phyloP scores from a whole-genome alignment of 495 filamentous ascomycete genomes.

The Saxispiralis lemnorum region DNA sequence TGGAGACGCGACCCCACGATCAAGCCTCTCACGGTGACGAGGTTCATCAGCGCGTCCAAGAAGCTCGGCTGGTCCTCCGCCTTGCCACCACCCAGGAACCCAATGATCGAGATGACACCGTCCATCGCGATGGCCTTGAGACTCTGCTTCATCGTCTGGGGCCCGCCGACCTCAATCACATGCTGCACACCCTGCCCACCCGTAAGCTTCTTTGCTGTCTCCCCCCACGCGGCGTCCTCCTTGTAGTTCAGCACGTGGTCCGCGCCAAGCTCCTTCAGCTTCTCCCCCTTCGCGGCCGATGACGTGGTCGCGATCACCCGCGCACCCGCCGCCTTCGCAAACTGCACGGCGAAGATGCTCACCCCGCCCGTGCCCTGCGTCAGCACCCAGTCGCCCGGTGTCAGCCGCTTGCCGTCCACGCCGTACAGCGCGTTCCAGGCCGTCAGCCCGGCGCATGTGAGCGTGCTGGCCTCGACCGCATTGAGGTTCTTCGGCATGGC shows the following conservation, averaged over 20 bases:
- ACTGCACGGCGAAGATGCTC: conserved; percentile 58
- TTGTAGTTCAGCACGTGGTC: conserved; percentile 69
- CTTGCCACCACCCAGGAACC: conserved; percentile 23
- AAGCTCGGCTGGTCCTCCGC: conserved; percentile 21
- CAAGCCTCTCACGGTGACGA: conserved; percentile 24
- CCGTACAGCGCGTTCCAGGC: conserved; percentile 75
- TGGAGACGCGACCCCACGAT: conserved; percentile 23
- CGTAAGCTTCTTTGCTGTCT: conserved; percentile 50
- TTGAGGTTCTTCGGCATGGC: conserved; percentile 43
- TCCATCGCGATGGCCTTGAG: conserved; percentile 19
- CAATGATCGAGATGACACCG: conserved; percentile 29
- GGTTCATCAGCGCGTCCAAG: conserved; percentile 20
- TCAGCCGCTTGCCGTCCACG: conserved; percentile 35
- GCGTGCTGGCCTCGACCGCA: conserved; percentile 44
- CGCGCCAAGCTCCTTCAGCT: conserved; percentile 53
- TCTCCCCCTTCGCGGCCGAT: conserved; percentile 43
- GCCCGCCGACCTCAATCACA: conserved; percentile 31
- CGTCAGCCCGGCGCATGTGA: conserved; percentile 59
- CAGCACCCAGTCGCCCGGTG: conserved; percentile 52
- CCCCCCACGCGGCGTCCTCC: conserved; percentile 53
- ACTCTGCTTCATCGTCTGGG: conserved; percentile 23
- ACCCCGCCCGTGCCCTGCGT: conserved; percentile 75
- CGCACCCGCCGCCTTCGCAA: conserved; percentile 70
- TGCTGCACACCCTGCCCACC: conserved; percentile 46
- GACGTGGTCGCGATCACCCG: conserved; percentile 69